A percentile compares a stretch with the other conserved stretches of the same genome.
phyloP scores from a whole-genome alignment of 169 alveolate species.

The Plasmodium blacklocki region DNA sequence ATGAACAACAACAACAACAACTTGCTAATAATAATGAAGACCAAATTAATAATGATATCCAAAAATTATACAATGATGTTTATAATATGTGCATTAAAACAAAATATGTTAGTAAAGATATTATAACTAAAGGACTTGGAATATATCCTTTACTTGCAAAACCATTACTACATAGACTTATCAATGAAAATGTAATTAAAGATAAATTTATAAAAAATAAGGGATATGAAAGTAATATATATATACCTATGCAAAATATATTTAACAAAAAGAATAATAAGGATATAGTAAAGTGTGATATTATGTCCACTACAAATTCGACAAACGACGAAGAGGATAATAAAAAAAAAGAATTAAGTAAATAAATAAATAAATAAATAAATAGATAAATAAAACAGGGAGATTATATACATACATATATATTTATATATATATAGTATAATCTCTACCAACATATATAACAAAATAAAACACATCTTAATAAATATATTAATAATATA shows the following conservation, averaged over 20 bases:
- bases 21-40: slow-evolving; percentile 9
- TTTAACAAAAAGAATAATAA: slow-evolving; percentile 5
- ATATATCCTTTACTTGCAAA: slow-evolving; percentile 50
- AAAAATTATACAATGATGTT: slow-evolving; percentile 65
- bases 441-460: no score
- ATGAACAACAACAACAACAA: slow-evolving; percentile 7
- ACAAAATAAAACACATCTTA: no score
- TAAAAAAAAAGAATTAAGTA: neutral
- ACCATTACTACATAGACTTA: slow-evolving; percentile 60
- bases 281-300: no score
- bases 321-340: no score
- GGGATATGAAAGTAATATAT: slow-evolving; percentile 70
- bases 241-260: slow-evolving; percentile 33
- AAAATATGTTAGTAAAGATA: slow-evolving; percentile 59
- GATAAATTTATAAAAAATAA: slow-evolving; percentile 53
- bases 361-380: no score
- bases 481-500: no score
- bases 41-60: slow-evolving; percentile 32
- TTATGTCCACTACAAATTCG: no score
- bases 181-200: slow-evolving; percentile 45
- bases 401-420: no score
- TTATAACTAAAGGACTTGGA: slow-evolving; percentile 57
- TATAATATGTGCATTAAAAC: slow-evolving; percentile 46
- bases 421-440: no score
- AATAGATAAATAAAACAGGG: no score